Conservation (phyloP, 257 asterid species). For the Ilex aquifolium region DNA sequence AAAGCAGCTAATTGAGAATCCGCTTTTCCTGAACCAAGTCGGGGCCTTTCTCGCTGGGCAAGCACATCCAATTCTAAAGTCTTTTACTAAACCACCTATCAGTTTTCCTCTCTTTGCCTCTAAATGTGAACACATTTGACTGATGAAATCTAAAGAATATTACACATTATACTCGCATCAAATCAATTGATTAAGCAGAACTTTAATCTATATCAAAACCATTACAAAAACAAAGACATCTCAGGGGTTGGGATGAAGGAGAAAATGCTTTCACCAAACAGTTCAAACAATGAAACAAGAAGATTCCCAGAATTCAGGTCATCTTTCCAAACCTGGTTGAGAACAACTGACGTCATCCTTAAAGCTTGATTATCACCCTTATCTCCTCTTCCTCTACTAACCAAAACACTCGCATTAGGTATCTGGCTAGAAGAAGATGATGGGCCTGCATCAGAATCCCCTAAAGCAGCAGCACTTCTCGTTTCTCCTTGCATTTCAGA, state of each 20-base stretch:
- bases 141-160: no score
- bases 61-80: no score
- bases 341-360: conserved; percentile 35
- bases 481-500: conserved; percentile 42
- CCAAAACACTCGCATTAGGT: conserved; percentile 38
- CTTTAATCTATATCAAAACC: no score
- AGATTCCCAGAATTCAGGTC: conserved; percentile 39
- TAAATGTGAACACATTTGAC: no score
- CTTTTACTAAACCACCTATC: no score
- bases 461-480: conserved; percentile 32
- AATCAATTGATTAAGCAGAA: no score
- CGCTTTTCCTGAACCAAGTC: no score
- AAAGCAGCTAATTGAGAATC: no score
- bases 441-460: conserved; percentile 29
- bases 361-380: conserved; percentile 28
- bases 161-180: no score
- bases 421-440: conserved; percentile 26
- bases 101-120: no score
- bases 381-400: conserved; percentile 47
- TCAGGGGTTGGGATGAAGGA: conserved; percentile 65
- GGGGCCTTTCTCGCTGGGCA: no score
- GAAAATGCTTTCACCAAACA: conserved; percentile 81
- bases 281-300: conserved; percentile 48
- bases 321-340: conserved; percentile 61
- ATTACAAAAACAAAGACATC: conserved; percentile 54